These are phyloP conservation scores for Fraxinus platypoda DNA, from an alignment of 305 asterid genomes.

Conservation along the genomic window DNA sequence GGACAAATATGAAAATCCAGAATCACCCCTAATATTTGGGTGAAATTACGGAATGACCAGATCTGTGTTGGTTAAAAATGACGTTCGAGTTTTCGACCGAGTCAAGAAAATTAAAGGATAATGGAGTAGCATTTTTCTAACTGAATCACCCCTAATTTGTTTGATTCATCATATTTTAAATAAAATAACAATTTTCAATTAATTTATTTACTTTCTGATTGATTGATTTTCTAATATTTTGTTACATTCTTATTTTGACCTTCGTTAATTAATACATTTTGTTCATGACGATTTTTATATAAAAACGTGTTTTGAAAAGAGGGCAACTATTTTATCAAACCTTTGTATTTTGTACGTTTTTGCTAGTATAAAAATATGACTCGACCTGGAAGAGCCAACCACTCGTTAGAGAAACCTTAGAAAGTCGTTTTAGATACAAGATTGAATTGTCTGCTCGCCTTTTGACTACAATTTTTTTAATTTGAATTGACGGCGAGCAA, in stretches of 20 bases:
- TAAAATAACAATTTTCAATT: too few species aligned
- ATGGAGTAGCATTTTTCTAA: slow-evolving; percentile 10
- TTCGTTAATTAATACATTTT: too few species aligned
- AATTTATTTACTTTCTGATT: neutral
- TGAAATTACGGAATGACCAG: slow-evolving; percentile 28
- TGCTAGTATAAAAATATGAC: too few species aligned
- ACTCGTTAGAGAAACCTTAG: neutral
- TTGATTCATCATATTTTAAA: neutral
- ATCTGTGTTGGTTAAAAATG: neutral
- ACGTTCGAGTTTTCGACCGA: neutral
- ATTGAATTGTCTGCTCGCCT: neutral
- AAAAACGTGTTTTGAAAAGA: too few species aligned
- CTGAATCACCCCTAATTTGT: slow-evolving; percentile 19
- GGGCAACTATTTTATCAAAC: too few species aligned
- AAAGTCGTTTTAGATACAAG: neutral
- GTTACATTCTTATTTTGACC: neutral
- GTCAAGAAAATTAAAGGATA: neutral
- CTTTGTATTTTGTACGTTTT: too few species aligned
- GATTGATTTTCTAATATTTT: too few species aligned
- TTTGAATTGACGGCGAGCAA: neutral
- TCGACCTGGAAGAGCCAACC: neutral
- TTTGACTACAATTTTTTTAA: neutral
- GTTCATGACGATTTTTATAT: neutral
- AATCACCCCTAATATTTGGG: slow-evolving; percentile 32
- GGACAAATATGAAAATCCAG: slow-evolving; percentile 20